Evolutionary conservation across 2,329 filamentous ascomycete species (phyloP).

Genomic region (Cryoendolithus antarcticus): DNA sequence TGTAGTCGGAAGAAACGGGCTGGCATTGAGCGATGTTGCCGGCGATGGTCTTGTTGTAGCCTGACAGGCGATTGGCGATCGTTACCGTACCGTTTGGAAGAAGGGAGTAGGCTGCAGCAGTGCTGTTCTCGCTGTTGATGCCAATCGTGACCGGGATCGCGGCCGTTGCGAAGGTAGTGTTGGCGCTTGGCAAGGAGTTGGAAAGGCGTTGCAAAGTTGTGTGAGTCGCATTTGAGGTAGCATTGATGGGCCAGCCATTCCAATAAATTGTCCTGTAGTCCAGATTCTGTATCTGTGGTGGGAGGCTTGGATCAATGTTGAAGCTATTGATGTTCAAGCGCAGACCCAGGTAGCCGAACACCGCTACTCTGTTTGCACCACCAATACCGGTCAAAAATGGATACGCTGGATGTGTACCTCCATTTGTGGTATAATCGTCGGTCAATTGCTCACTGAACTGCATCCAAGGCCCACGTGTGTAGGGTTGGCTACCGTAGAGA

Average conservation of each 20-base stretch:
- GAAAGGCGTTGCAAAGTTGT: conserved; percentile 46
- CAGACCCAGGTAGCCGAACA: conserved; percentile 57
- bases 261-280: conserved; percentile 54
- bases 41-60: conserved; percentile 39
- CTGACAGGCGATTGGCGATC: conserved; percentile 47
- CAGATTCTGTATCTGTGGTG: conserved; percentile 50
- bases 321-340: conserved; percentile 46
- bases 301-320: conserved; percentile 53
- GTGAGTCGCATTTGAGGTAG: conserved; percentile 50
- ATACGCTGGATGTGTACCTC: conserved; percentile 55
- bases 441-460: conserved; percentile 58
- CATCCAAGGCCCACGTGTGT: conserved; percentile 54
- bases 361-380: conserved; percentile 53
- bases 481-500: conserved; percentile 50
- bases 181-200: conserved; percentile 39
- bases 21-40: conserved; percentile 56
- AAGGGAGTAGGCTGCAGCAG: conserved; percentile 32
- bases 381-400: conserved; percentile 62
- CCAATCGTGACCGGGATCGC: conserved; percentile 47
- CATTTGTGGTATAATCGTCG: conserved; percentile 48
- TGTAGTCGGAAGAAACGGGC: conserved; percentile 32
- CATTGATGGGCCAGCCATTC: conserved; percentile 51
- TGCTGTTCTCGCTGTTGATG: conserved; percentile 26
- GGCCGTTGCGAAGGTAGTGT: conserved; percentile 38
- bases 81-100: conserved; percentile 37